These are phyloP conservation scores for Clavariopsis aquatica DNA, from an alignment of 495 filamentous ascomycete genomes.

Conservation along the genomic window DNA sequence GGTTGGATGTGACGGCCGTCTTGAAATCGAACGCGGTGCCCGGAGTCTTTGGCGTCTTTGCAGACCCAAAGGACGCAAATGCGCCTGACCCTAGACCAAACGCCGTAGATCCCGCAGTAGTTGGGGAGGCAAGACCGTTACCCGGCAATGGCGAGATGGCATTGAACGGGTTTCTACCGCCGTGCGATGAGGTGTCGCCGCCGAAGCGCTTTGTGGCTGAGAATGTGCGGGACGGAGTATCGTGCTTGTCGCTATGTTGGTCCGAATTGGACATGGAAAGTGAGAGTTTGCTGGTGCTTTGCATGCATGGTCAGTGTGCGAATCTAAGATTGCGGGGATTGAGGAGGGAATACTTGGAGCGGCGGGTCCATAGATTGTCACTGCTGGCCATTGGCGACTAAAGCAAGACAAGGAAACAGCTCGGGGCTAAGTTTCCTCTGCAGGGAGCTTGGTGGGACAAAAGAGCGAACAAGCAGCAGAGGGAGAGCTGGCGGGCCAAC, in stretches of 20 bases:
- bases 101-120: slow-evolving; percentile 81
- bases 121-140: slow-evolving; percentile 77
- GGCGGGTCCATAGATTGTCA: slow-evolving; percentile 83
- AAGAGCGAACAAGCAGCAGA: slow-evolving; percentile 39
- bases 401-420: not conserved
- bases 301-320: slow-evolving; percentile 23
- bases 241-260: slow-evolving; percentile 61
- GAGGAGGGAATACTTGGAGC: slow-evolving; percentile 70
- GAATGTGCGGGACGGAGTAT: slow-evolving; percentile 63
- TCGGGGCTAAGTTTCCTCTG: slow-evolving; percentile 11
- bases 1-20: slow-evolving; percentile 42
- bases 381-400: slow-evolving; percentile 52
- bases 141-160: slow-evolving; percentile 69
- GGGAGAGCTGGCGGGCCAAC: slow-evolving; percentile 28
- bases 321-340: slow-evolving; percentile 19
- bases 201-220: slow-evolving; percentile 70
- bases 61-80: slow-evolving; percentile 91
- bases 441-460: slow-evolving; percentile 33
- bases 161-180: slow-evolving; percentile 82
- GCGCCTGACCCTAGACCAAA: slow-evolving; percentile 94
- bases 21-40: slow-evolving; percentile 75
- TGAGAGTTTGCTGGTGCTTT: slow-evolving; percentile 83
- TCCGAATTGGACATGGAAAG: slow-evolving; percentile 69
- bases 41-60: slow-evolving; percentile 84
- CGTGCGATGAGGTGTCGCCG: slow-evolving; percentile 74